Evolutionary conservation across 441 rosid genomes (phyloP), one percentile per base, ranked within the genome.

Genomic region (Populus hybrid): DNA sequence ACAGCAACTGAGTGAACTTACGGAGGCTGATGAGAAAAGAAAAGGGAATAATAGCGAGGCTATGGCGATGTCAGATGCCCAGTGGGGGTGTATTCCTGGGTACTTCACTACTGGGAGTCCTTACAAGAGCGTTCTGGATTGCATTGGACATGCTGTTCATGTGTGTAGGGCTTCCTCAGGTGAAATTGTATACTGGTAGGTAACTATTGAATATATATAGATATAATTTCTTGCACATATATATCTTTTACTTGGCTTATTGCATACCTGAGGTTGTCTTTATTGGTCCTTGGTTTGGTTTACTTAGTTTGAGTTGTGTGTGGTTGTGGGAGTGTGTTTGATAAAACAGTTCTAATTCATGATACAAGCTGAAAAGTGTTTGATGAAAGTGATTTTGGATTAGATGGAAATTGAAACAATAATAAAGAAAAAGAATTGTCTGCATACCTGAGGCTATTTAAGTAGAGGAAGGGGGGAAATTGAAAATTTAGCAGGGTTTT

Each of bases 71-170:
- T 38, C 87, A 8, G 91, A 83, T 74, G 78, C 86, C 14, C 71
- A 78, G 24, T 35, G 40, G 74, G 85, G 79, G 14, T 73, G 70
- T 0, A 23, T 87, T 63, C 86, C 91, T 0, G 95, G 95, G 6
- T 80, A 71, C 75, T 90, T 88, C 84, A 67, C 68, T 1, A 65
- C 81, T 1, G 89, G 89, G 45, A 83, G 83, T 73, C 94, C 91
- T 29, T 89, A 88, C 45, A 87, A 85, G 88, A 84, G 86, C 7
- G 84, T 92, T 65, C 82, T 94, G 86, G 97, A 94, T 73, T 88
- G 89, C 21, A 80, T 94, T 70, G 98, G 98, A 4, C 93, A 88
- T 29, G 98, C 97, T 33, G 83, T 93, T 81, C 84, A 88, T 59
- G 93, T 94, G 0, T 88, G 89, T 72, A 71, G 81, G 6, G 85